Base-by-base conservation (phyloP, 192 early-diverging fungal genomes). In the Rhizophagus sp. region DNA sequence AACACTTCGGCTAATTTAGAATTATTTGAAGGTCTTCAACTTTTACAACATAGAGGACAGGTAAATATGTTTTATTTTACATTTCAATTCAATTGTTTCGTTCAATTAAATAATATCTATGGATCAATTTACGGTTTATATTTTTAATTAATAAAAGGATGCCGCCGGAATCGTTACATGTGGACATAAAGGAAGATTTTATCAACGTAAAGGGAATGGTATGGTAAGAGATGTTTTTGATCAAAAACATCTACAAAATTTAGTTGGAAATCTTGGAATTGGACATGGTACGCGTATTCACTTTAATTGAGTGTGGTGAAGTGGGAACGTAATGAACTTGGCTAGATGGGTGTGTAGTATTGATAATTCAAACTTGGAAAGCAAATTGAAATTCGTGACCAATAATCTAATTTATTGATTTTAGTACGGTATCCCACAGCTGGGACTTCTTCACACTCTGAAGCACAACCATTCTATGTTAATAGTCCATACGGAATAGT, bases 381-480 rank as follows among this genome's bases (percentile, higher is more conserved):
- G 41, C 9, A 44, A 8, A 47, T 47, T 25, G 44, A 80, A 64
- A 25, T n/a, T 62, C 39, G 22, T 62, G 24, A 83, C 12, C 3
- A 7, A 49, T 75, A n/a, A 73, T 39, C 19, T 79, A 73, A 70
- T 24, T 62, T 73, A 41, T 52, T 61, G 65, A 73, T 22, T 30
- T 25, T 85, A 99, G 98, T 97, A 68, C 92, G 98, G 57, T 99
- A 99, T 83, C 98, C 98, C 50, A 99, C 98, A 15, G 98, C 98
- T 30, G 98, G 98, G 13, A 95, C 96, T 13, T 97, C 98, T 8
- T 96, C 97, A 15, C 92, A 87, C 61, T 95, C 97, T 15, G 98
- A 99, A 85, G 96, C 98, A 33, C 98, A 99, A 87, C 97, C 98
- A 63, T 99, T 99, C 84, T 99, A 99, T 83, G 98, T 99, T 82